Percentiles rank a stretch among this genome's conserved stretches.
phyloP scores from a whole-genome alignment of 345 rosid genomes.

The Barbarea vulgaris region DNA sequence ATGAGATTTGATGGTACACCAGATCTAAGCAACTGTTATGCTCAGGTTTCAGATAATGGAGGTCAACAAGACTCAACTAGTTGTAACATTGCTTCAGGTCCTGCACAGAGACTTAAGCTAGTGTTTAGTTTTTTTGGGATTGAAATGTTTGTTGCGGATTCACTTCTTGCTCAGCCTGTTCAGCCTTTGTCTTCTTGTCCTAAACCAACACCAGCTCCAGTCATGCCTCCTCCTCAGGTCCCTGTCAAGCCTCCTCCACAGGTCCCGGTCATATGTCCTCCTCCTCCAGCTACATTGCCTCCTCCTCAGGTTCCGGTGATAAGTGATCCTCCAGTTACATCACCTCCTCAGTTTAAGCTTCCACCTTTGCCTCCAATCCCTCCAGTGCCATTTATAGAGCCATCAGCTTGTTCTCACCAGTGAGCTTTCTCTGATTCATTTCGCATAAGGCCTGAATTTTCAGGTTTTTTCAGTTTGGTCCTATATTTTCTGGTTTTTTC shows the following conservation, averaged over 20 bases:
- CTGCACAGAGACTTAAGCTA: slow-evolving; percentile 59
- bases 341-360: slow-evolving; percentile 55
- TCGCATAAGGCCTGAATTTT: background rate
- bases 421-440: slow-evolving; percentile 44
- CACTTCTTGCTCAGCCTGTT: slow-evolving; percentile 73
- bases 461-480: background rate
- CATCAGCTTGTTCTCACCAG: slow-evolving; percentile 84
- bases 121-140: slow-evolving; percentile 56
- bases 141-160: slow-evolving; percentile 56
- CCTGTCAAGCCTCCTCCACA: slow-evolving; percentile 35
- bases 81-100: slow-evolving; percentile 64
- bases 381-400: slow-evolving; percentile 59
- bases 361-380: slow-evolving; percentile 65
- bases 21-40: slow-evolving; percentile 71
- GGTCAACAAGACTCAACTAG: slow-evolving; percentile 45
- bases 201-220: slow-evolving; percentile 37
- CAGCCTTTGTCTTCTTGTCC: slow-evolving; percentile 74
- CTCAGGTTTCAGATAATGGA: slow-evolving; percentile 55
- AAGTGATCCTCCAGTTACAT: slow-evolving; percentile 8
- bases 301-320: slow-evolving; percentile 14
- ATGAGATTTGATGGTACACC: slow-evolving; percentile 79
- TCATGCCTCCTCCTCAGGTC: slow-evolving; percentile 34
- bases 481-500: background rate
- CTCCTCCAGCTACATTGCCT: slow-evolving; percentile 57
- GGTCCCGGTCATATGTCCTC: slow-evolving; percentile 22